Percentiles rank a stretch among this genome's conserved stretches.
Evolutionary conservation across 805 yeast species (phyloP).

Genomic region (Starmerella sirachaensis): DNA sequence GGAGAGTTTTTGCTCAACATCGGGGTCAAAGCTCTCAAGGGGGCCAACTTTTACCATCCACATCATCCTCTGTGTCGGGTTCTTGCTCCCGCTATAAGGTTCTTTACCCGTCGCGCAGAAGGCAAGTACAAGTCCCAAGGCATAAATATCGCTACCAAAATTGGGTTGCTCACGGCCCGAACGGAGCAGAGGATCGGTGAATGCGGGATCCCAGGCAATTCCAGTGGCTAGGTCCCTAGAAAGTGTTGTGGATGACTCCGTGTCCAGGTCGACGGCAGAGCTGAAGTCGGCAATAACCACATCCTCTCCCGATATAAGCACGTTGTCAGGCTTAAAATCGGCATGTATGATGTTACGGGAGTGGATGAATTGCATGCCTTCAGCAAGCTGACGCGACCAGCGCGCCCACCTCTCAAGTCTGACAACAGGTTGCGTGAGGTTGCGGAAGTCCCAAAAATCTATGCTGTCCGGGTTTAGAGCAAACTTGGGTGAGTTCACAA

Average conservation of each 20-base stretch:
- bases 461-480: slow-evolving; percentile 1
- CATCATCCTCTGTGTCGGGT: slow-evolving; percentile 25
- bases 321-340: slow-evolving; percentile 39
- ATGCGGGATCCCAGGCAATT: slow-evolving; percentile 31
- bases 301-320: slow-evolving; percentile 26
- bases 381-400: slow-evolving; percentile 24
- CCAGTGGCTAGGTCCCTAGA: slow-evolving; percentile 15
- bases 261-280: slow-evolving; percentile 15
- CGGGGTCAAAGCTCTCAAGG: slow-evolving; percentile 22
- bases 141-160: slow-evolving; percentile 35
- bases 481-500: slow-evolving; percentile 10
- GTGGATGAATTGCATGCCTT: slow-evolving; percentile 22
- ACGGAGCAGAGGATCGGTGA: slow-evolving; percentile 39
- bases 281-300: slow-evolving; percentile 41
- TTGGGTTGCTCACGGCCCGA: slow-evolving; percentile 24
- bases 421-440: slow-evolving; percentile 18
- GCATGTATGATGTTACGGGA: slow-evolving; percentile 32
- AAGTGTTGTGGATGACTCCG: slow-evolving; percentile 15
- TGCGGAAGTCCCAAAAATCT: slow-evolving; percentile 16
- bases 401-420: slow-evolving; percentile 21
- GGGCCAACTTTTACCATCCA: slow-evolving; percentile 26
- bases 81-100: slow-evolving; percentile 33
- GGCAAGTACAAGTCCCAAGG: slow-evolving; percentile 37
- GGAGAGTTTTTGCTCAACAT: slow-evolving; percentile 14
- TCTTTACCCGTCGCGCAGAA: slow-evolving; percentile 36